These are phyloP conservation scores for Pseudomonodictys pantanalensis DNA, from an alignment of 495 filamentous ascomycete genomes.

Conservation along the genomic window DNA sequence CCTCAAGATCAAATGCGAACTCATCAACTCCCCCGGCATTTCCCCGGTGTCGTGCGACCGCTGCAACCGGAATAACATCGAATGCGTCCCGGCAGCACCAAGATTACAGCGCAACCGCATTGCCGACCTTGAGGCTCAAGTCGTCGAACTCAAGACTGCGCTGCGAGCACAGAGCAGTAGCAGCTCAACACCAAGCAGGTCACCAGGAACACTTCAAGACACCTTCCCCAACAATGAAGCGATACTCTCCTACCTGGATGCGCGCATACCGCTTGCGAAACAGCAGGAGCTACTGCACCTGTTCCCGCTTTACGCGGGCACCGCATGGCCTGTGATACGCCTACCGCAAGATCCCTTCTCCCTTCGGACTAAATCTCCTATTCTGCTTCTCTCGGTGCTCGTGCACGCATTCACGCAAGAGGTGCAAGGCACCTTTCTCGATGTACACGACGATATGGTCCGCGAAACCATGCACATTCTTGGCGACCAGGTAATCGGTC, in stretches of 20 bases:
- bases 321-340: conserved; percentile 4
- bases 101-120: conserved; percentile 1
- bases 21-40: neutral
- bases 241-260: neutral
- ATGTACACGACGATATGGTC: neutral
- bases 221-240: neutral
- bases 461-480: conserved; percentile 6
- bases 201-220: neutral
- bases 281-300: neutral
- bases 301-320: neutral
- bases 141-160: neutral
- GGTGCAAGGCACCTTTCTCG: neutral
- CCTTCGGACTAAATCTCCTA: neutral
- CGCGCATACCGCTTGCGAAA: neutral
- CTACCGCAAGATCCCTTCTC: neutral
- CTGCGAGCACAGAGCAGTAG: conserved; percentile 1
- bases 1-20: conserved; percentile 8
- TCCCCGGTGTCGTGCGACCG: conserved; percentile 1
- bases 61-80: conserved; percentile 1
- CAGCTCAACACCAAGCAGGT: conserved; percentile 3
- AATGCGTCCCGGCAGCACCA: conserved; percentile 6
- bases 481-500: conserved; percentile 1
- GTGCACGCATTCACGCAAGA: neutral
- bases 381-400: neutral
- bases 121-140: neutral